phyloP scores from a whole-genome alignment of 192 early-diverging fungal genomes.

The Rhizophlyctis rosea region DNA sequence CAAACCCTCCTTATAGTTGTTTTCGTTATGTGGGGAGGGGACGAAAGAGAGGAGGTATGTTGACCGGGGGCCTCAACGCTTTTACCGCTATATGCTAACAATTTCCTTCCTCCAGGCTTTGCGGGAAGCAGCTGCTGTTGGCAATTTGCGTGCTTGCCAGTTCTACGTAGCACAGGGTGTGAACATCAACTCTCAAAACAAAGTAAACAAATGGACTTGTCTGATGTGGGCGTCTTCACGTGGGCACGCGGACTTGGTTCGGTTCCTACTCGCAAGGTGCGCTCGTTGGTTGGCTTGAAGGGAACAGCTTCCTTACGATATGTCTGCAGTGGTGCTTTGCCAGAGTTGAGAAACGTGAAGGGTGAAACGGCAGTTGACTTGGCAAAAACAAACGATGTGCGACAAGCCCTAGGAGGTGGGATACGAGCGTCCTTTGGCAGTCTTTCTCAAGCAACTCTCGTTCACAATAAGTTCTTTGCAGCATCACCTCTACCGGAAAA shows the following conservation, averaged over 20 bases:
- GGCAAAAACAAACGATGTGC: conserved; percentile 10
- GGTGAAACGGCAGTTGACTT: conserved; percentile 77
- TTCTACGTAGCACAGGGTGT: conserved; percentile 64
- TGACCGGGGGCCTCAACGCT: neutral
- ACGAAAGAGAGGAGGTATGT: neutral
- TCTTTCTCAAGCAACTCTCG: no score
- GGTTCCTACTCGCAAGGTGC: conserved; percentile 69
- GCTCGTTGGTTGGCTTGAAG: neutral
- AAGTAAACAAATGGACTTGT: conserved; percentile 82
- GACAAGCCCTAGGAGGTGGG: neutral
- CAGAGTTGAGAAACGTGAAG: conserved; percentile 52
- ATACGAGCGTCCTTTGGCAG: no score
- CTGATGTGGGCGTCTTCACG: conserved; percentile 89
- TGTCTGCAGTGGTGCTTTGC: neutral
- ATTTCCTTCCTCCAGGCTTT: conserved; percentile 12
- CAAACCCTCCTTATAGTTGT: no score
- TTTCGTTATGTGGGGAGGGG: neutral
- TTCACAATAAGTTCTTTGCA: no score
- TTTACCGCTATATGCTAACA: neutral
- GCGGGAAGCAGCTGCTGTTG: conserved; percentile 59
- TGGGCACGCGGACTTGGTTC: conserved; percentile 69
- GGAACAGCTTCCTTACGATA: neutral
- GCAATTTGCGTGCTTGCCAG: conserved; percentile 65
- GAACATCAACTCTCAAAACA: conserved; percentile 66
- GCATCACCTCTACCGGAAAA: no score